Percentiles rank a stretch among this genome's conserved stretches.
These are phyloP conservation scores for Umbellularia californica DNA, from an alignment of 164 flowering plant genomes.

Conservation along the genomic window DNA sequence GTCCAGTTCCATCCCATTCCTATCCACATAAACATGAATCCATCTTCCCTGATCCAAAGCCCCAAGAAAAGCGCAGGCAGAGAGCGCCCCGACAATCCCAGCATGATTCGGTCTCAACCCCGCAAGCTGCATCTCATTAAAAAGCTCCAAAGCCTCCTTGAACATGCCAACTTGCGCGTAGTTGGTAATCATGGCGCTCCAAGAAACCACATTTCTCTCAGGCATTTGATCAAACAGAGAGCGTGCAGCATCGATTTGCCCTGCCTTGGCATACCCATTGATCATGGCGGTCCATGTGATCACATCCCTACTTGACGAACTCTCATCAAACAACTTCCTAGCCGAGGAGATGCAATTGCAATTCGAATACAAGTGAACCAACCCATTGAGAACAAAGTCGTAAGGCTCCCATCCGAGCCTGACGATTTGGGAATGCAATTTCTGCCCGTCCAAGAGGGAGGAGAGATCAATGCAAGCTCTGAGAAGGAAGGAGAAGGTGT, in stretches of 20 bases:
- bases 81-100: slow-evolving; percentile 38
- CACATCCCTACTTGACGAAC: slow-evolving; percentile 41
- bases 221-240: slow-evolving; percentile 63
- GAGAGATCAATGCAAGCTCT: slow-evolving; percentile 38
- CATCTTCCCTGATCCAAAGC: slow-evolving; percentile 55
- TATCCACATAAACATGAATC: slow-evolving; percentile 53
- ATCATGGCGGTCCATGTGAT: slow-evolving; percentile 62
- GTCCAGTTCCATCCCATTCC: slow-evolving; percentile 38
- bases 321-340: slow-evolving; percentile 46
- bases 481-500: slow-evolving; percentile 62
- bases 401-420: slow-evolving; percentile 64
- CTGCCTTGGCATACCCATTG: slow-evolving; percentile 50
- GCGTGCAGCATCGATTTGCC: slow-evolving; percentile 32
- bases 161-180: slow-evolving; percentile 39
- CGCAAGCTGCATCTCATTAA: slow-evolving; percentile 34
- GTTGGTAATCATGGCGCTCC: slow-evolving; percentile 55
- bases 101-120: slow-evolving; percentile 47
- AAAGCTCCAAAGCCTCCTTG: slow-evolving; percentile 40
- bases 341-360: slow-evolving; percentile 39
- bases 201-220: slow-evolving; percentile 46
- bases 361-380: slow-evolving; percentile 48
- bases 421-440: slow-evolving; percentile 35
- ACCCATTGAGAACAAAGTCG: slow-evolving; percentile 68
- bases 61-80: slow-evolving; percentile 49
- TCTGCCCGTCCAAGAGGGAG: slow-evolving; percentile 20